These are phyloP conservation scores for Alternaria brassicicola DNA, from an alignment of 2,329 filamentous ascomycete genomes.

Conservation along the genomic window DNA sequence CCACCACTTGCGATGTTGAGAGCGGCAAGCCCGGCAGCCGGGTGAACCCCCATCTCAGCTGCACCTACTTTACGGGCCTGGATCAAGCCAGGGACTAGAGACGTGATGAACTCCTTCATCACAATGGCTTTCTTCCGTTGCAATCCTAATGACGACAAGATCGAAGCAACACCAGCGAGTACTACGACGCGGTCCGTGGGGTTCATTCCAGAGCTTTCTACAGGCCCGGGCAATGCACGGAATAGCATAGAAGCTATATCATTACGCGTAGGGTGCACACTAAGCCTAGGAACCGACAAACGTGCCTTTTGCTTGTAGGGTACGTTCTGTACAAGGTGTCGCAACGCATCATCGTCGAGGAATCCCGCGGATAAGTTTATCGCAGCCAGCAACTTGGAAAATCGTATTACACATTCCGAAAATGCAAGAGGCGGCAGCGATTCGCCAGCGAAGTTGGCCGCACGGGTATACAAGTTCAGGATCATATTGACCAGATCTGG, in stretches of 20 bases:
- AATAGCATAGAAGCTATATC: slow-evolving; percentile 48
- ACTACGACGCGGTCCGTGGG: slow-evolving; percentile 79
- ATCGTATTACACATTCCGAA: slow-evolving; percentile 75
- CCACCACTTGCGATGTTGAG: slow-evolving; percentile 58
- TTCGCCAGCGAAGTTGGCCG: slow-evolving; percentile 67
- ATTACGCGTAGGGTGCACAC: slow-evolving; percentile 45
- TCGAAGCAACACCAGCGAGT: slow-evolving; percentile 82
- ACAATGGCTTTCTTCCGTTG: slow-evolving; percentile 91
- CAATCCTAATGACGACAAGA: slow-evolving; percentile 79
- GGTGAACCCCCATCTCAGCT: slow-evolving; percentile 95
- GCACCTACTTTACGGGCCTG: slow-evolving; percentile 91
- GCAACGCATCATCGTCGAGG: slow-evolving; percentile 64
- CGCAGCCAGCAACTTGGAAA: slow-evolving; percentile 71
- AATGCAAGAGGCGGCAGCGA: slow-evolving; percentile 72
- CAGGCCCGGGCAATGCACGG: slow-evolving; percentile 59
- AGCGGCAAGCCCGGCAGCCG: slow-evolving; percentile 82
- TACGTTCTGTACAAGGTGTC: slow-evolving; percentile 49
- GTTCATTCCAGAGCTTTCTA: slow-evolving; percentile 65
- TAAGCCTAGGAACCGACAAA: slow-evolving; percentile 42
- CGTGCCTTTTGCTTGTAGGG: slow-evolving; percentile 53
- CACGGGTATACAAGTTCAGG: slow-evolving; percentile 72
- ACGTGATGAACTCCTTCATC: slow-evolving; percentile 80
- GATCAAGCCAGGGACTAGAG: slow-evolving; percentile 82
- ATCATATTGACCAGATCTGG: slow-evolving; percentile 79
- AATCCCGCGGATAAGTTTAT: slow-evolving; percentile 70